Evolutionary conservation across 345 rosid species (phyloP), one percentile per base, ranked within the genome.

Genomic region (Aurinia saxatilis): DNA sequence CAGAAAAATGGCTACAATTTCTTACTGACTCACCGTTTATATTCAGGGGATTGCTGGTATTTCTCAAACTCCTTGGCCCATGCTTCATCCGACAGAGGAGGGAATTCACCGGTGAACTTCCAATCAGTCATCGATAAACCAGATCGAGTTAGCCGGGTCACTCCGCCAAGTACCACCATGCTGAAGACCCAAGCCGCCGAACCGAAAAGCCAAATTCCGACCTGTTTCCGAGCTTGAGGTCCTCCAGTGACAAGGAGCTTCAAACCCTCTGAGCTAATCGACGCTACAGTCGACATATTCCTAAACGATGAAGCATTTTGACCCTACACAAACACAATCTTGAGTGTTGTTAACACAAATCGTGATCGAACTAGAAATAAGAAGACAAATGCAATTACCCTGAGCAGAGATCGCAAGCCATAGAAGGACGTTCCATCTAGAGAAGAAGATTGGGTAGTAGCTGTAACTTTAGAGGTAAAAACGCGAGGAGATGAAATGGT

Each of bases 91-190:
- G 97, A 78, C 7, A 87, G 70, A 66, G 97, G 96, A 73, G 96
- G 97, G 58, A 90, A 90, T 33, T 75, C 62, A 11, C 97, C 97
- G 0, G 88, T 41, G 67, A 93, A 90, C 75, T 90, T 90, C 99
- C 97, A 90, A 49, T 90, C 97, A 33, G 97, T 93, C 96, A 93
- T 90, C 1, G 99, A 90, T 55, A 93, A 91, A 66, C 96, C 97
- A 34, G 96, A 93, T 19, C 96, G 80, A 5, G 96, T 90, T 48
- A 93, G 81, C 14, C 96, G 79, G 3, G 99, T 90, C 3, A 82
- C 71, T 49, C 97, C 96, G 33, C 99, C 99, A 29, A 90, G 79
- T 7, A 93, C 68, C 42, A 93, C 97, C 99, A 87, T 87, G 63
- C 84, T 93, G 63, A 90, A 90, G 27, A 90, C 95, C 96, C 91